A percentile compares a stretch with the other conserved stretches of the same genome.
phyloP scores from a whole-genome alignment of 129 eudicot species.

The Arctium lappa region DNA sequence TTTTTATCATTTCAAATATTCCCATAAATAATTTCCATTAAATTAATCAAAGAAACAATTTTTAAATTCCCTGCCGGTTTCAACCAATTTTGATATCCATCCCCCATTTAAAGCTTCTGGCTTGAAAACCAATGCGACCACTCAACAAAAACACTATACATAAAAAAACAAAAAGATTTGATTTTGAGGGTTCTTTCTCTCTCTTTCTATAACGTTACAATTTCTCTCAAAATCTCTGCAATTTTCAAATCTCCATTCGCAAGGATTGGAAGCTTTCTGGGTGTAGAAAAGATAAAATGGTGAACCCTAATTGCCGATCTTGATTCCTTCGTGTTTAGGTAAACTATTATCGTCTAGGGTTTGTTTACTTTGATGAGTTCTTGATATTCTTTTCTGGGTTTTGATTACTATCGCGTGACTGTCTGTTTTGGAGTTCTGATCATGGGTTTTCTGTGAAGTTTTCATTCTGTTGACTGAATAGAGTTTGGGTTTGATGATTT shows the following conservation, averaged over 20 bases:
- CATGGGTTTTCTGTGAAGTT: not conserved
- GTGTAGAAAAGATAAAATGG: constrained; percentile 3
- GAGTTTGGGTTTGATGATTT: not conserved
- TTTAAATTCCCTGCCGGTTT: constrained; percentile 4
- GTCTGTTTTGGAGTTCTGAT: not conserved
- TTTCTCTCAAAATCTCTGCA: constrained; percentile 21
- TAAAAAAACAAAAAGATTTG: not conserved
- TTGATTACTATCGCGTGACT: not conserved
- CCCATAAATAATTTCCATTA: constrained; percentile 12
- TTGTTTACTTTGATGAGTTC: constrained; percentile 8
- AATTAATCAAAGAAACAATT: constrained; percentile 4
- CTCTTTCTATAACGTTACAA: constrained; percentile 29
- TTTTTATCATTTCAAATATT: constrained; percentile 6
- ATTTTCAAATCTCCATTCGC: constrained; percentile 17
- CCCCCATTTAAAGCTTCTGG: constrained; percentile 54
- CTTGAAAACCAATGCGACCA: constrained; percentile 34
- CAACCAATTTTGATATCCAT: constrained; percentile 20
- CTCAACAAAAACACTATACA: constrained; percentile 20
- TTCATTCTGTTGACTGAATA: not conserved
- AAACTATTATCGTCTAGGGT: constrained; percentile 15
- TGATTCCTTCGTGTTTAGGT: constrained; percentile 31
- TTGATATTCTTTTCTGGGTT: constrained; percentile 1
- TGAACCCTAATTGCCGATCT: constrained; percentile 33
- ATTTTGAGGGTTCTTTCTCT: not conserved
- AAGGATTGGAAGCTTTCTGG: constrained; percentile 21